Conservation (phyloP, 257 asterid species). For the Gynochthodes officinalis region DNA sequence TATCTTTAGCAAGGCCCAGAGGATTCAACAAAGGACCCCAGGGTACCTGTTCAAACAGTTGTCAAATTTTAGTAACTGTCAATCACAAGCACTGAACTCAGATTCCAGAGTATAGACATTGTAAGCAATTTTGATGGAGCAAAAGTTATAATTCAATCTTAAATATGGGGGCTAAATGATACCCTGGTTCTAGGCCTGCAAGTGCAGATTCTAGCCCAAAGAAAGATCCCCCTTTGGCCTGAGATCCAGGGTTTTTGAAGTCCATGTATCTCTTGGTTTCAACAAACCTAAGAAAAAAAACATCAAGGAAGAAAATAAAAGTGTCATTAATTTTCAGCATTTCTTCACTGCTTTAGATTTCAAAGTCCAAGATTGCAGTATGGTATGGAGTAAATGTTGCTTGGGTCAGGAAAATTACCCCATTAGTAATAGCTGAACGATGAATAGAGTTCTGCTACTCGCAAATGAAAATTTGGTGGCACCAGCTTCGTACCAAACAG, state of each 20-base stretch:
- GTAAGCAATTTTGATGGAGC: not conserved
- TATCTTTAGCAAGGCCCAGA: slow-evolving; percentile 81
- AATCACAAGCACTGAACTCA: not conserved
- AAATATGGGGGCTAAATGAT: slow-evolving; percentile 10
- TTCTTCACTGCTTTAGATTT: not conserved
- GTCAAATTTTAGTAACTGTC: not conserved
- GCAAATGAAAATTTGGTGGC: slow-evolving; percentile 75
- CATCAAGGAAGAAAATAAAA: not conserved
- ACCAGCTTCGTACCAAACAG: slow-evolving; percentile 93
- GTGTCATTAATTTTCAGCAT: not conserved
- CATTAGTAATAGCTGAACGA: slow-evolving; percentile 77
- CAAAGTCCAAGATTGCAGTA: not conserved
- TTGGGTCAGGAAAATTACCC: slow-evolving; percentile 45
- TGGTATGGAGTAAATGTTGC: not conserved
- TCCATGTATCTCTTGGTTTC: slow-evolving; percentile 91
- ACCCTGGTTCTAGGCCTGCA: slow-evolving; percentile 90
- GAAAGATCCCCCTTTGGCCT: slow-evolving; percentile 73
- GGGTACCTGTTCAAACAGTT: slow-evolving; percentile 52
- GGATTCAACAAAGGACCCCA: slow-evolving; percentile 94
- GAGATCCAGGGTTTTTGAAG: slow-evolving; percentile 74
- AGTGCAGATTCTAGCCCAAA: slow-evolving; percentile 80
- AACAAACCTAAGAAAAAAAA: slow-evolving; percentile 55
- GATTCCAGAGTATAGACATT: not conserved
- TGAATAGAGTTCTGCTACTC: slow-evolving; percentile 59
- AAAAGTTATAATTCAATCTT: not conserved